phyloP scores from a whole-genome alignment of 2,329 filamentous ascomycete species.

The Fusarium palustre region DNA sequence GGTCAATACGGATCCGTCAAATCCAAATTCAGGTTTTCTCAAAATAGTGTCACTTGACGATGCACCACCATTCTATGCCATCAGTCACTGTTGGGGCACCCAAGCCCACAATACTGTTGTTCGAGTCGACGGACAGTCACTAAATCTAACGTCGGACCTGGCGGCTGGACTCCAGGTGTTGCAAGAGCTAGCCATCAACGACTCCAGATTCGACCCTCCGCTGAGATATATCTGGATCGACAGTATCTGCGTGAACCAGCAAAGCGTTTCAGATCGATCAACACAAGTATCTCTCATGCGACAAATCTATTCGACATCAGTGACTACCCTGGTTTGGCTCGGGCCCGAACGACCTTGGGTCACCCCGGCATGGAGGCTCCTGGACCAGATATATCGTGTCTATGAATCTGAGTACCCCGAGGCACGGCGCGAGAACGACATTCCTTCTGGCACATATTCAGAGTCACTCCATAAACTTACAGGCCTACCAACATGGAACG shows the following conservation, averaged over 20 bases:
- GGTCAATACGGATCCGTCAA: not conserved
- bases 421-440: not conserved
- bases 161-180: not conserved
- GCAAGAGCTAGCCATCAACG: not conserved
- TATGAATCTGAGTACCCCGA: accelerated
- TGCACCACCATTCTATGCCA: not conserved
- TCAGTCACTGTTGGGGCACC: constrained; percentile 4
- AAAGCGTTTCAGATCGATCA: not conserved
- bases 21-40: not conserved
- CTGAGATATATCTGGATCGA: constrained; percentile 1
- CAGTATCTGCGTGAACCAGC: not conserved
- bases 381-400: not conserved
- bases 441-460: not conserved
- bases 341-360: not conserved
- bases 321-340: not conserved
- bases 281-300: not conserved
- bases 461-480: not conserved
- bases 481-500: not conserved
- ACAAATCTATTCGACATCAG: not conserved
- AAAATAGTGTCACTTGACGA: not conserved
- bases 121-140: not conserved
- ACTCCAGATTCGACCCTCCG: not conserved
- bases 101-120: not conserved
- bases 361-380: not conserved
- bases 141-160: not conserved